A percentile compares a stretch with the other conserved stretches of the same genome.
Conservation (phyloP, 495 filamentous ascomycete genomes). For the Aspergillus leporis region DNA sequence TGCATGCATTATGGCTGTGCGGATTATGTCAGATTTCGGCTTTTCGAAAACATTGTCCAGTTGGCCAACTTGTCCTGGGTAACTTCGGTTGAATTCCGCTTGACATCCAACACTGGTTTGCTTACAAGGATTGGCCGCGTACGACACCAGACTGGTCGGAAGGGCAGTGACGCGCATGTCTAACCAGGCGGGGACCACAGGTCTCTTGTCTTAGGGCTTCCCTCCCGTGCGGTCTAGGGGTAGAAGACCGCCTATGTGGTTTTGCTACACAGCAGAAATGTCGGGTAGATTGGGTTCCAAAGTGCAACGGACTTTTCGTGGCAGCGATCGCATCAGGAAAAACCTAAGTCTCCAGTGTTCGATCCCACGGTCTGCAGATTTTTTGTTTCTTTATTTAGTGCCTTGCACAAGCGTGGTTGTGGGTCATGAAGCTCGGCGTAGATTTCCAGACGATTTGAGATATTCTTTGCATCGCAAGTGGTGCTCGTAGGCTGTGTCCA, state of each 20-base stretch:
- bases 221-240: not conserved
- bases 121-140: not conserved
- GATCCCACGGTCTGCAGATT: too few species aligned
- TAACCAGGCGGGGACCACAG: not conserved
- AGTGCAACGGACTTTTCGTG: not conserved
- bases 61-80: not conserved
- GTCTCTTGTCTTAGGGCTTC: not conserved
- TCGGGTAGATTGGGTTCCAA: not conserved
- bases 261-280: not conserved
- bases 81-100: not conserved
- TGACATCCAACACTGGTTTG: not conserved
- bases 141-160: not conserved
- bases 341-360: not conserved
- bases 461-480: too few species aligned
- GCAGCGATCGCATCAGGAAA: not conserved
- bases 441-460: too few species aligned
- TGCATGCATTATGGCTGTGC: not conserved
- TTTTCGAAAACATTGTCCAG: not conserved
- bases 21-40: not conserved
- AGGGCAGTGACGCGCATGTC: not conserved
- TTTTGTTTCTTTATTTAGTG: too few species aligned
- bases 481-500: too few species aligned
- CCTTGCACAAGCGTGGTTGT: too few species aligned
- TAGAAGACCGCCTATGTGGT: not conserved
- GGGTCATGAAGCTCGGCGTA: too few species aligned